Evolutionary conservation across 805 yeast genomes (phyloP), one percentile per base, ranked within the genome.

Genomic region (Trichomonascus vanleenenianus): DNA sequence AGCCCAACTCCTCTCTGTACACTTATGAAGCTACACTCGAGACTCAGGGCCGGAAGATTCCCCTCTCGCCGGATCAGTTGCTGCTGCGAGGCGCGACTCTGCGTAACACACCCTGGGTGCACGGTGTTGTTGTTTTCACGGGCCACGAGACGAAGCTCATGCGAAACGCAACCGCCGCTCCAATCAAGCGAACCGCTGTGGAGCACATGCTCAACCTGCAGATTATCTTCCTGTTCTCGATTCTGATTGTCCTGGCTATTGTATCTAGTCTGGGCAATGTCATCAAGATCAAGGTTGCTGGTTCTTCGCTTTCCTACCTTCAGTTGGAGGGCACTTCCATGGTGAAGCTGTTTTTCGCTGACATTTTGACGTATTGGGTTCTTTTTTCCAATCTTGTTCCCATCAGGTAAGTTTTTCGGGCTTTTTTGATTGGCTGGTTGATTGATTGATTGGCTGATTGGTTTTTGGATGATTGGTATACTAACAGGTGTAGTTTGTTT

Each of bases 91-190:
- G 99, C 50, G 98, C 99, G 3, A 87, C 93, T 2, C 71, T 93
- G 51, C 75, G 97, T 64, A 93, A 93, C 60, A 94, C 99, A 0
- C 85, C 81, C 37, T 93, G 96, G 97, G 79, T 93, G 37, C 85
- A 85, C 56, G 99, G 98, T 18, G 73, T 87, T 43, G 97, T 86
- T 1, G 78, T 93, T 1, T 93, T 91, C 62, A 93, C 99, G 0
- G 99, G 99, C 16, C 99, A 94, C 62, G 98, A 93, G 66, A 93
- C 99, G 0, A 93, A 93, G 59, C 72, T 93, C 53, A 91, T 93
- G 97, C 79, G 98, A 61, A 93, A 93, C 67, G 98, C 99, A 15
- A 89, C 97, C 2, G 97, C 98, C 1, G 82, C 99, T 2, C 99
- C 99, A 9, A 94, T 93, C 58, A 93, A 93, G 62, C 76, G 95